These are phyloP conservation scores for Chaetoceros muelleri DNA, from an alignment of 108 stramenopile genomes.

Conservation along the genomic window DNA sequence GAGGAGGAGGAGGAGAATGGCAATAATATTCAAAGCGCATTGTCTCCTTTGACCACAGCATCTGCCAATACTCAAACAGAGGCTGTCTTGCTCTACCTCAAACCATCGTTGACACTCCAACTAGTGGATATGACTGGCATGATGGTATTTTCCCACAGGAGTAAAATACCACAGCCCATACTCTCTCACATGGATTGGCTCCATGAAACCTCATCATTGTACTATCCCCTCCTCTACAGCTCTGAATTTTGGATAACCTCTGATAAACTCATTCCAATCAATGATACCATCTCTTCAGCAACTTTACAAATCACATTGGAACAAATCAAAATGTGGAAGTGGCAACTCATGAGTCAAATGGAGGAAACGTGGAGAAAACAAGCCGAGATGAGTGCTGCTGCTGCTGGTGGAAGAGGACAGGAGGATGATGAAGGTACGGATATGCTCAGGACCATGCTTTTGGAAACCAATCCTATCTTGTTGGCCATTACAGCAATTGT, in stretches of 20 bases:
- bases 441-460: conserved; percentile 36
- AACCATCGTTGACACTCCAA: conserved; percentile 39
- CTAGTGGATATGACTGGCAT: conserved; percentile 20
- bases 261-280: conserved; percentile 41
- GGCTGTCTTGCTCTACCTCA: conserved; percentile 33
- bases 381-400: conserved; percentile 25
- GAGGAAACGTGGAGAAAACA: conserved; percentile 40
- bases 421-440: conserved; percentile 39
- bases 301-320: conserved; percentile 31
- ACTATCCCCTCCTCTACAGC: conserved; percentile 51
- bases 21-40: too few species aligned
- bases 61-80: conserved; percentile 31
- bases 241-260: conserved; percentile 67
- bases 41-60: conserved; percentile 20
- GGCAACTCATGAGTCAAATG: conserved; percentile 53
- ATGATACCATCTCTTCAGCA: conserved; percentile 33
- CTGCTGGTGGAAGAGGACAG: conserved; percentile 16
- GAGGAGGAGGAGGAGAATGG: conserved; percentile 1
- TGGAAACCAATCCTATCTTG: conserved; percentile 55
- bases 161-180: conserved; percentile 25
- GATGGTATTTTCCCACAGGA: conserved; percentile 16
- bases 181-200: conserved; percentile 36
- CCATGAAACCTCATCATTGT: conserved; percentile 10
- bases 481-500: conserved; percentile 50
- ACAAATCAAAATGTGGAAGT: conserved; percentile 41